Evolutionary conservation across 768 basidiomycete species (phyloP), one percentile per base, ranked within the genome.

Genomic region (Dendrothele bispora): DNA sequence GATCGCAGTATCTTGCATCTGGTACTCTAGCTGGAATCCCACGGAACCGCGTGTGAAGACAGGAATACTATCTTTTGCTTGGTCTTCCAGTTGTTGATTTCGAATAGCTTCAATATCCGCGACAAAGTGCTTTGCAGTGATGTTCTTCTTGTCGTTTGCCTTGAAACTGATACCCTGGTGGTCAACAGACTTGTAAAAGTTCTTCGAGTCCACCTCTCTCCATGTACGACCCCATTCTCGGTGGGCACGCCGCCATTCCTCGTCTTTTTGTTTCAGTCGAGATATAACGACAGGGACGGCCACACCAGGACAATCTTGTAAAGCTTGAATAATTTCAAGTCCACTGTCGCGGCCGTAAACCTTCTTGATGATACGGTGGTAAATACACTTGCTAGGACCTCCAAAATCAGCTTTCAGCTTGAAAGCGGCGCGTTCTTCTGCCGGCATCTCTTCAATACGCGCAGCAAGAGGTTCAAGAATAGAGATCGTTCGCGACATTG

Each of bases 101-200:
- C 83, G 84, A 53, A 83, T 69, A 43, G 65, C 56, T 63, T 94
- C 91, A 57, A 95, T 86, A 46, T 95, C 87, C 25, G 70, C 74
- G 25, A 92, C 83, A 59, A 95, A 90, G 53, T 84, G 70, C 62
- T 91, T 94, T 35, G 88, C 77, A 6, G 88, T 92, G 60, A 94
- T 88, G 49, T 77, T 80, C 68, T 91, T 91, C 80, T 98, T 98
- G 75, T 99, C 97, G 65, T 92, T 95, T 48, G 78, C 77, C 72
- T 98, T 98, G 83, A 95, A 97, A 50, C 78, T 83, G 64, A 91
- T 89, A 15, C 93, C 95, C 64, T 97, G 95, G 61, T 97, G 92
- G 63, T 99, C 97, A 41, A 98, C 83, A 25, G 88, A 87, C 70
- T 95, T 98, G 83, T 97, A 95, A 63, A 95, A 98, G 72, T 98